Percentiles rank a stretch among this genome's conserved stretches.
These are phyloP conservation scores for Trametes cinnabarina DNA, from an alignment of 768 basidiomycete genomes.

Conservation along the genomic window DNA sequence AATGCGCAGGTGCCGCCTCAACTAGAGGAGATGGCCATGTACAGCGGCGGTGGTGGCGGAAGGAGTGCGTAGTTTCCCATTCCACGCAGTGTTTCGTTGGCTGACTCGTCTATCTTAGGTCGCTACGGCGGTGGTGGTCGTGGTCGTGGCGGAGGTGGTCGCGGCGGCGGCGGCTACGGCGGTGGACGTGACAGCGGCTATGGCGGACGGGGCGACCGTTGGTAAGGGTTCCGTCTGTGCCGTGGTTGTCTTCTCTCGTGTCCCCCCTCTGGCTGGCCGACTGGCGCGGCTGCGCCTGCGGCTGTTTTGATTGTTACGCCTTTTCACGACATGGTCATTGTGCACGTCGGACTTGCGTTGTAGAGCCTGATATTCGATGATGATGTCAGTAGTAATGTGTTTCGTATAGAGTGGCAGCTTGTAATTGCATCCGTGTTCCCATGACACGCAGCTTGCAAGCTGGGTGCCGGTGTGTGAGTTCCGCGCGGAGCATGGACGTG, in stretches of 20 bases:
- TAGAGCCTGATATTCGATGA: slow-evolving; percentile 5
- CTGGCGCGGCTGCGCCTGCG: background rate
- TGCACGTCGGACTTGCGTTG: slow-evolving; percentile 7
- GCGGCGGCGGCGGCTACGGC: slow-evolving; percentile 40
- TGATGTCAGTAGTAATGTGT: slow-evolving; percentile 14
- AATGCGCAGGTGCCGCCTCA: slow-evolving; percentile 85
- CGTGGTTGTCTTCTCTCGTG: background rate
- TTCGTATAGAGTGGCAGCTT: slow-evolving; percentile 18
- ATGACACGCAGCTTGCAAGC: no score
- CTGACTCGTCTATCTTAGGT: slow-evolving; percentile 37
- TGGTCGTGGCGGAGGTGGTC: slow-evolving; percentile 40
- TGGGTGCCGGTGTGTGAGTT: background rate
- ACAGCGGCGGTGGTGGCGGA: slow-evolving; percentile 77
- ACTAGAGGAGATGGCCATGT: slow-evolving; percentile 90
- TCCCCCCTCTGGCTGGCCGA: background rate
- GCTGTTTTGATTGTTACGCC: background rate
- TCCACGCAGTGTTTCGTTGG: background rate
- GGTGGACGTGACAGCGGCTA: slow-evolving; percentile 31
- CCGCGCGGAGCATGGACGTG: no score
- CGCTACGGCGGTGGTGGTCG: slow-evolving; percentile 53
- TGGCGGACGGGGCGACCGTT: slow-evolving; percentile 33
- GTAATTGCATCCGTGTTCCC: slow-evolving; percentile 8
- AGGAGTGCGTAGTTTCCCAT: slow-evolving; percentile 47
- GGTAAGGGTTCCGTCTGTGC: slow-evolving; percentile 22
- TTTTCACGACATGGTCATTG: background rate